These are phyloP conservation scores for Globisporangium megalacanthum DNA, from an alignment of 352 stramenopile species.

Conservation along the genomic window DNA sequence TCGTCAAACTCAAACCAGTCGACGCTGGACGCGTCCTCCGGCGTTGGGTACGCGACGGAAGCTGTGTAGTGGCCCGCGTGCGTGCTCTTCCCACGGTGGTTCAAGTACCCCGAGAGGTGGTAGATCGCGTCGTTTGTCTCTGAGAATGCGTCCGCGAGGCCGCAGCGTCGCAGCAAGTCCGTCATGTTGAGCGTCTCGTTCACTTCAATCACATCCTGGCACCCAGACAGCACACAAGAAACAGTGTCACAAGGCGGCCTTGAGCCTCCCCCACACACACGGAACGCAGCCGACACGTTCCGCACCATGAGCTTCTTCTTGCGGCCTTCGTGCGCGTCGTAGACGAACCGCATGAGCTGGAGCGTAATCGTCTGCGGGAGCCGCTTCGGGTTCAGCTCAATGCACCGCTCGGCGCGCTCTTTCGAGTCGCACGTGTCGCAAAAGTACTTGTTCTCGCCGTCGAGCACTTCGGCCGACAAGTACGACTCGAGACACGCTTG, in stretches of 20 bases:
- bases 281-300: background rate
- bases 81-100: conserved; percentile 78
- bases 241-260: background rate
- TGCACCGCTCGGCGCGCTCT: conserved; percentile 64
- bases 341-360: conserved; percentile 85
- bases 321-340: conserved; percentile 56
- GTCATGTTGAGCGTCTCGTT: conserved; percentile 75
- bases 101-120: conserved; percentile 67
- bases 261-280: background rate
- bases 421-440: conserved; percentile 74
- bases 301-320: conserved; percentile 86
- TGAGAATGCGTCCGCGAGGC: conserved; percentile 31
- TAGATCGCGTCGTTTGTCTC: conserved; percentile 47
- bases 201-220: conserved; percentile 81
- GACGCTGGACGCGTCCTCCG: conserved; percentile 11
- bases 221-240: conserved; percentile 1
- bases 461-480: conserved; percentile 61
- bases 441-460: conserved; percentile 87
- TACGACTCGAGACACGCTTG: conserved; percentile 70
- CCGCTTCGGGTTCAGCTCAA: conserved; percentile 51
- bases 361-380: conserved; percentile 70
- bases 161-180: conserved; percentile 43
- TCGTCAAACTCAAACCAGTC: conserved; percentile 87
- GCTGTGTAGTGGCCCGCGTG: conserved; percentile 85
- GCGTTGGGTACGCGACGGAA: conserved; percentile 54